Evolutionary conservation across 192 early-diverging fungal genomes (phyloP).

Genomic region (Cladochytrium replicatum): DNA sequence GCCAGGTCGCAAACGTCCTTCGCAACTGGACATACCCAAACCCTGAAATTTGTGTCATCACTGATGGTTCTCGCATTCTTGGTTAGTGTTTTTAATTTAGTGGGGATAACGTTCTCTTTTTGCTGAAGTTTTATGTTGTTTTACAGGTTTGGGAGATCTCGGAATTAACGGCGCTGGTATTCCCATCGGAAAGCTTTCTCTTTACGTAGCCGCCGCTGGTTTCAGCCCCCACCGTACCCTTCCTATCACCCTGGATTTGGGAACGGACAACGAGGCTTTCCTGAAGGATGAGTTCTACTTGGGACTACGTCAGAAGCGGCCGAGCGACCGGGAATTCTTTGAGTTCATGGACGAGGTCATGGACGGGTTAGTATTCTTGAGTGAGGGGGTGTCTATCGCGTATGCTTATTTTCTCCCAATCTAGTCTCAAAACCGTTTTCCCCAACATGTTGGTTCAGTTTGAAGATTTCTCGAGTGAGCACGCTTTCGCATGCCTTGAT

Average conservation of each 20-base stretch:
- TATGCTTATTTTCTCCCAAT: too few relatives aligned
- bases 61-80: slow-evolving; percentile 88
- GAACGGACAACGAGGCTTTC: slow-evolving; percentile 74
- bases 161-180: slow-evolving; percentile 95
- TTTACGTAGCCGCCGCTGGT: slow-evolving; percentile 60
- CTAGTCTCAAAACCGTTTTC: slow-evolving; percentile 57
- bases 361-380: too few relatives aligned
- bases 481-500: slow-evolving; percentile 76
- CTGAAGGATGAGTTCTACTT: slow-evolving; percentile 84
- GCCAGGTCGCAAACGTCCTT: slow-evolving; percentile 66
- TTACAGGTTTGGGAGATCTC: slow-evolving; percentile 85
- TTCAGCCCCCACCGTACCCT: slow-evolving; percentile 78
- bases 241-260: slow-evolving; percentile 86
- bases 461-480: slow-evolving; percentile 91
- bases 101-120: too few relatives aligned
- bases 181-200: slow-evolving; percentile 87
- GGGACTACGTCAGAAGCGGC: slow-evolving; percentile 59
- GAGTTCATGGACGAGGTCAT: slow-evolving; percentile 77
- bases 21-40: slow-evolving; percentile 63
- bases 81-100: too few relatives aligned
- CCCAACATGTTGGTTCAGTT: slow-evolving; percentile 86
- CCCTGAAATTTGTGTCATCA: slow-evolving; percentile 82
- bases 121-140: too few relatives aligned
- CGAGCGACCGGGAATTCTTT: slow-evolving; percentile 60
- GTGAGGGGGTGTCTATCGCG: too few relatives aligned